Evolutionary conservation across 2,329 filamentous ascomycete species (phyloP), one percentile per base, ranked within the genome.

Genomic region (Juglanconis oblonga): DNA sequence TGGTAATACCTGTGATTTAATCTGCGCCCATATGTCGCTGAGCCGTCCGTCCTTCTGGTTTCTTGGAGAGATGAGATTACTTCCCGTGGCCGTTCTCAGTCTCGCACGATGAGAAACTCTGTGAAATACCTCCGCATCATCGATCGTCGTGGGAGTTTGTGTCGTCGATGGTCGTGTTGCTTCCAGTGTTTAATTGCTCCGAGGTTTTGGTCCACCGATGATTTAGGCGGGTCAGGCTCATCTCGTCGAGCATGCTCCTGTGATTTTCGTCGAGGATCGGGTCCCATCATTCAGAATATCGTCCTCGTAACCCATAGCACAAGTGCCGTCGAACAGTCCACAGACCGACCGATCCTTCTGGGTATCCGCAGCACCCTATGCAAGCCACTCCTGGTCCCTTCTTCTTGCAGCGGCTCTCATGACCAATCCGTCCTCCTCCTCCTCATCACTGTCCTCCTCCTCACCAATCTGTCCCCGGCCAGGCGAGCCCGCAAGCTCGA

Each of bases 381-480:
- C 83, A 64, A 86, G 76, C 83, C 83, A 86, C 64, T 83, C 79
- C 69, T 86, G 82, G 64, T 86, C 83, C 57, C 82, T 79, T 64
- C 84, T 79, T 64, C 84, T 76, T 70, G 84, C 84, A 45, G 79
- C 73, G 3, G 79, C 81, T 59, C 79, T 77, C 82, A 86, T 86
- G 33, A 84, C 75, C 8, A 86, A 73, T 0, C 82, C 83, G 2
- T 86, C 84, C 11, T 80, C 72, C 24, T 85, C 82, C 6, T 83
- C 81, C 11, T 83, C 80, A 7, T 80, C 80, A 38, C 76, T 77
- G 1, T 72, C 73, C 0, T 69, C 70, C 13, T 76, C 75, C 3
- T 74, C 75, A 2, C 77, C 75, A 40, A 70, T 55, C 17, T 66
- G 63, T 10, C 67, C 65, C 8, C 47, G 56, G n/a, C 36, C 13